Evolutionary conservation across 129 eudicot genomes (phyloP), one percentile per base, ranked within the genome.

Genomic region (Kitagawia praeruptora): DNA sequence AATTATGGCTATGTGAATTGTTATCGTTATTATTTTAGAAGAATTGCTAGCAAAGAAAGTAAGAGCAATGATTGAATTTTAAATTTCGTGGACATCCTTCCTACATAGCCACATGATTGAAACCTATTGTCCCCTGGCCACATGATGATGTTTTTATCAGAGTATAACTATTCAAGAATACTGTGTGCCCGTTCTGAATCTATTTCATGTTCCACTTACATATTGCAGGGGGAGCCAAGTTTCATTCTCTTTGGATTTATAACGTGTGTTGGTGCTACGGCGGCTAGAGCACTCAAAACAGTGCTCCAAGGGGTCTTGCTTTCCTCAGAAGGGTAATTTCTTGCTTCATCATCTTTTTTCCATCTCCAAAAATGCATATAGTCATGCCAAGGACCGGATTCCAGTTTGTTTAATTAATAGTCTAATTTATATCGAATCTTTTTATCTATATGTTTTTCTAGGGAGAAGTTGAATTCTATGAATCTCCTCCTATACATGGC

Each of bases 231-330:
- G 72, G 98, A 91, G 81, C 96, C 96, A 58, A 89, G 93, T 84
- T 91, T 91, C 81, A 89, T 91, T 66, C 89, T 91, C 40, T 87
- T 85, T 64, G 98, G 98, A 66, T 91, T 93, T 77, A 73, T 93
- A 48, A 84, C 89, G 88, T 93, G 97, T 81, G 58, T 95, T 69
- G 97, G 91, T 79, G 96, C 97, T 41, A 95, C 97, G 25, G 98
- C 98, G 72, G 98, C 96, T 27, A 87, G 98, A 78, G 98, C 98
- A n/a, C 87, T 91, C 67, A 89, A 89, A 85, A 87, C 93, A 42
- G 98, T 91, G 76, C 87, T 93, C 21, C 98, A 93, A 75, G 97
- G 93, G 34, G 87, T 93, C 51, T 75, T 89, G 83, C 93, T 93
- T 79, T 89, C 96, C 37, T 91, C 96, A 8, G 97, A 91, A 81